Conservation (phyloP, 306 rosid species). For the Trifolium fragiferum region DNA sequence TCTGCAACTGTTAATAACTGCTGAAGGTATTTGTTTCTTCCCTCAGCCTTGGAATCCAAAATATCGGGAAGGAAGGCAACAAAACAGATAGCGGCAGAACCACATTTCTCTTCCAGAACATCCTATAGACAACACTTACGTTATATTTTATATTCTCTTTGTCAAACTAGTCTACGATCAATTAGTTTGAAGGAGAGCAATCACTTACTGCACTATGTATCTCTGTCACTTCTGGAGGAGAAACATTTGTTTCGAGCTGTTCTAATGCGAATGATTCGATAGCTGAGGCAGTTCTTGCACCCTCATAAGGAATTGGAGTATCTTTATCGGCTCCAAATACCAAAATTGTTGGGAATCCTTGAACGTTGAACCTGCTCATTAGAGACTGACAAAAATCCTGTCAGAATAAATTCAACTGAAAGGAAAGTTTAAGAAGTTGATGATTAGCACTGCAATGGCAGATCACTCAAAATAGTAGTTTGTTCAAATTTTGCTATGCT, state of each 20-base stretch:
- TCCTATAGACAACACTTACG: slow-evolving; percentile 54
- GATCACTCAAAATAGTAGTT: neutral
- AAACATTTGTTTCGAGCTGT: slow-evolving; percentile 83
- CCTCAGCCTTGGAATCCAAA: slow-evolving; percentile 97
- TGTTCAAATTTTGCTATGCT: neutral
- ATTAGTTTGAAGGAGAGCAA: slow-evolving; percentile 28
- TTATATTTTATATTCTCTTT: slow-evolving; percentile 21
- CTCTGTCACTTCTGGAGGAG: slow-evolving; percentile 96
- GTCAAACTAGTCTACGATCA: slow-evolving; percentile 14
- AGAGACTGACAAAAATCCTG: slow-evolving; percentile 66
- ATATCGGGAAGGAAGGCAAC: slow-evolving; percentile 97
- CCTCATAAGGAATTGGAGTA: slow-evolving; percentile 84
- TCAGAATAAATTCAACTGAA: slow-evolving; percentile 49
- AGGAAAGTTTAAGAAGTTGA: neutral
- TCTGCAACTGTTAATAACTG: slow-evolving; percentile 87
- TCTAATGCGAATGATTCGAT: slow-evolving; percentile 89
- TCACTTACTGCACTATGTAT: slow-evolving; percentile 71
- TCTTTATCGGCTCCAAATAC: slow-evolving; percentile 97
- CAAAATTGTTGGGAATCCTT: slow-evolving; percentile 98
- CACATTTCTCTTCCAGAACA: slow-evolving; percentile 91
- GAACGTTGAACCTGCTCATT: slow-evolving; percentile 94
- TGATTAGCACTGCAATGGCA: neutral
- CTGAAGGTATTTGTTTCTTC: slow-evolving; percentile 82
- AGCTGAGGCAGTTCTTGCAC: slow-evolving; percentile 84
- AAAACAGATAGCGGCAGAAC: slow-evolving; percentile 93